Evolutionary conservation across 2,329 filamentous ascomycete species (phyloP), one percentile per base, ranked within the genome.

Genomic region (Sporothrix globosa): DNA sequence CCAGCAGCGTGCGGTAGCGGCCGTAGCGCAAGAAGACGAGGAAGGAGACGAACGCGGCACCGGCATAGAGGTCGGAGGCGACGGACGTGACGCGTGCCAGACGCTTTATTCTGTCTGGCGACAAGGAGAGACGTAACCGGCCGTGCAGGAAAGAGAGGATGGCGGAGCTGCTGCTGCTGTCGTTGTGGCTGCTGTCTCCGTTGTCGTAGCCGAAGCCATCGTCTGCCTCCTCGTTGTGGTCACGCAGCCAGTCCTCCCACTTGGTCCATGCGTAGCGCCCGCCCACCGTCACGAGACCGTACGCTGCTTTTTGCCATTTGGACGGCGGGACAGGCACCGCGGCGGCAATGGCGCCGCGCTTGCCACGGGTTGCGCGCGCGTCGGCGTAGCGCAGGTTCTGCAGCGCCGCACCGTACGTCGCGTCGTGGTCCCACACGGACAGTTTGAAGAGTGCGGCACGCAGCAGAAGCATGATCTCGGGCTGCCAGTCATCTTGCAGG

Each of bases 341-440:
- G 11, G 88, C 88, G 61, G 52, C 60, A 27, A 46, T 61, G 2
- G 60, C 68, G 56, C 48, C 67, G 24, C 54, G 46, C 21, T 27
- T 48, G 11, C 56, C 46, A 24, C 48, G 50, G 24, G 13, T 41
- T 5, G n/a, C 41, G 13, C 95, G 87, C 65, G 93, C 94, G 78
- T 98, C 95, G 13, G 92, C 91, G 77, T 95, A 98, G 77, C 90
- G 90, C 39, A 99, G 85, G 73, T 97, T 97, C 80, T 99, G 96
- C 66, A 99, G 83, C 48, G 92, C 90, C 13, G 96, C 96, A 72
- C 96, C 96, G 80, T 99, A 98, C 5, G 92, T 96, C 52, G 96
- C 92, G 79, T 97, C 90, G 79, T 97, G 92, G 79, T 98, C 94
- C 96, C 96, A 99, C 71, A 99, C 90, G 19, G 92, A 93, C 73